Base-by-base conservation (phyloP, 2,329 filamentous ascomycete species). In the Fusarium pininemorale region DNA sequence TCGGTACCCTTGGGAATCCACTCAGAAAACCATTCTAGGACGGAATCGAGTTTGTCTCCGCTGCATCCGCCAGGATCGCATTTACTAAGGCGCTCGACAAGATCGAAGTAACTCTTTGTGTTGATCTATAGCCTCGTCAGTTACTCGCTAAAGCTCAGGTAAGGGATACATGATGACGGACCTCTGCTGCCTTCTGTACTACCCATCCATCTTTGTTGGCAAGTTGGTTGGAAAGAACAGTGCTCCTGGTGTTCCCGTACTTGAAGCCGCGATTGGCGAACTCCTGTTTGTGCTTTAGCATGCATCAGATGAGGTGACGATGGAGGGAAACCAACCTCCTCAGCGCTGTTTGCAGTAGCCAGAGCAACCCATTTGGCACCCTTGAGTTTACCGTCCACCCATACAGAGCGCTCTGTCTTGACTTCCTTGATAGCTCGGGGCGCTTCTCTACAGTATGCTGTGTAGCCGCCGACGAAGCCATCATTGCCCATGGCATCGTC, bases 141-240 rank as follows among this genome's bases (percentile, higher is more conserved):
- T 42, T 10, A 5, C 8, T 7, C 3, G 12, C 16, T 12, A 0
- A 16, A n/a, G 1, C 0, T 15, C 12, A 20, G 7, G 4, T 5
- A 7, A 18, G 18, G 6, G 5, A 24, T 6, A 1, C 2, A 10
- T 3, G 1, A 16, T 3, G 30, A 22, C 38, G 3, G n/a, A 71
- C 71, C 38, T 67, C 71, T 24, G 66, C 47, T 38, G 61, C 71
- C 57, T 60, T 70, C 12, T 70, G 57, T 6, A 70, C 57, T 5
- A 41, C 38, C 71, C 71, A 73, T 10, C 71, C 71, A n/a, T 73
- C 66, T 6, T 70, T 73, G 20, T 70, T 67, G 15, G 45, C 48
- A 11, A 73, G 70, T 24, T 71, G 61, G 15, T 53, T 63, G 4
- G 60, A 15, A 5, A 73, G 24, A 47, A 68, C 57, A 16, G 41